phyloP scores from a whole-genome alignment of 371 early-diverging fungal genomes.

The Rhizomucor miehei region DNA sequence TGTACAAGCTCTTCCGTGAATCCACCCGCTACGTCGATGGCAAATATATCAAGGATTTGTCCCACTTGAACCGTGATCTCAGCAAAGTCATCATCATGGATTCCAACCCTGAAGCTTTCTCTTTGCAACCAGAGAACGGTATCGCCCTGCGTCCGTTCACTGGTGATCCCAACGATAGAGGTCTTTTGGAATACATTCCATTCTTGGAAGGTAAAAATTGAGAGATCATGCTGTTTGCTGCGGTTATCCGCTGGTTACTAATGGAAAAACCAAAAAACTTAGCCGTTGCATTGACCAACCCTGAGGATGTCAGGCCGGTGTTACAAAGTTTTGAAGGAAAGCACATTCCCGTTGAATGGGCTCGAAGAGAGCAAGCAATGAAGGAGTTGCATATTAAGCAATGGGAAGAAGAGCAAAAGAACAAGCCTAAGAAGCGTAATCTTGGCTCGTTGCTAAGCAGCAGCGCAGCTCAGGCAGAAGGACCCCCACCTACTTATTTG shows the following conservation, averaged over 20 bases:
- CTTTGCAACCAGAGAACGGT: slow-evolving; percentile 91
- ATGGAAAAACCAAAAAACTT: slow-evolving; percentile 1
- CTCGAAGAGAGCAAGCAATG: slow-evolving; percentile 66
- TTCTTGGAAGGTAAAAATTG: slow-evolving; percentile 88
- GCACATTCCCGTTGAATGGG: slow-evolving; percentile 71
- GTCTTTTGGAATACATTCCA: slow-evolving; percentile 80
- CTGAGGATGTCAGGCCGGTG: slow-evolving; percentile 74
- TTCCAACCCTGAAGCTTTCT: slow-evolving; percentile 75
- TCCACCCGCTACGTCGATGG: slow-evolving; percentile 83
- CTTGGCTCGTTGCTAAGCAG: slow-evolving; percentile 43
- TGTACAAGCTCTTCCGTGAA: slow-evolving; percentile 88
- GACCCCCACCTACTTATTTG: slow-evolving; percentile 51
- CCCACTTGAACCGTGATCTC: slow-evolving; percentile 90
- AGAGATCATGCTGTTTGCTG: background rate
- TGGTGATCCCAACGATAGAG: slow-evolving; percentile 81
- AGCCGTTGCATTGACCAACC: slow-evolving; percentile 70
- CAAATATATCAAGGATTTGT: slow-evolving; percentile 89
- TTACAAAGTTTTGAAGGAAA: slow-evolving; percentile 65
- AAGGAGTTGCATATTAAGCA: slow-evolving; percentile 59
- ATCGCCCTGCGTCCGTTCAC: slow-evolving; percentile 82
- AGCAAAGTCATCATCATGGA: slow-evolving; percentile 92
- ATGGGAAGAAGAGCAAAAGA: slow-evolving; percentile 72
- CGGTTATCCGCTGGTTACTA: background rate
- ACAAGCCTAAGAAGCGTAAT: slow-evolving; percentile 42
- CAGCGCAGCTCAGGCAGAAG: slow-evolving; percentile 28